A percentile compares a stretch with the other conserved stretches of the same genome.
Evolutionary conservation across 441 rosid species (phyloP).

Genomic region (Populus hybrid): DNA sequence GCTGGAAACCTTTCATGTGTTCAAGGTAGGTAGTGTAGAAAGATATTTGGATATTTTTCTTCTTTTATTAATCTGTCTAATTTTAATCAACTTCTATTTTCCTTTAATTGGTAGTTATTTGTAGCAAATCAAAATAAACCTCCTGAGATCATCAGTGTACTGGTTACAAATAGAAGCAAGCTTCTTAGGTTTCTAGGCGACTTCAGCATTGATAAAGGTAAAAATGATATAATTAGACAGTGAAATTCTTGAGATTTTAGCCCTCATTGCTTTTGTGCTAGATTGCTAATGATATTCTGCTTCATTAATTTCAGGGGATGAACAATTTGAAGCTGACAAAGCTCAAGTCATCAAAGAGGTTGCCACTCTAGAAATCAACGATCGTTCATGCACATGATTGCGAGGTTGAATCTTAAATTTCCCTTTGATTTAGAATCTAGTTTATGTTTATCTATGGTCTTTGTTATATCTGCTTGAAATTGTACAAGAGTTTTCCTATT

Average conservation of each 20-base stretch:
- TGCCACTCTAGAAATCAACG: slow-evolving; percentile 35
- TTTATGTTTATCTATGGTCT: neutral
- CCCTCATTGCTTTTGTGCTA: neutral
- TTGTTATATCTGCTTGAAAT: neutral
- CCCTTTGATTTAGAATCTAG: neutral
- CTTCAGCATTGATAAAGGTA: slow-evolving; percentile 52
- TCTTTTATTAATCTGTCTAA: neutral
- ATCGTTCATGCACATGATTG: slow-evolving; percentile 21
- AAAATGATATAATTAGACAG: neutral
- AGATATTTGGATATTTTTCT: neutral
- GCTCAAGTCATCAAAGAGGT: slow-evolving; percentile 48
- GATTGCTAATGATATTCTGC: neutral
- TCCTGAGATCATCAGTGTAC: slow-evolving; percentile 42
- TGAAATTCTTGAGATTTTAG: neutral
- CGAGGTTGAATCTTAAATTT: slow-evolving; percentile 21
- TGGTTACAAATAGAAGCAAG: slow-evolving; percentile 48
- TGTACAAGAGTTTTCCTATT: neutral
- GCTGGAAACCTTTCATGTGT: slow-evolving; percentile 61
- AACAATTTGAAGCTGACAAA: slow-evolving; percentile 58
- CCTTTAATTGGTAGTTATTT: slow-evolving; percentile 37
- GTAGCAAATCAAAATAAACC: slow-evolving; percentile 68
- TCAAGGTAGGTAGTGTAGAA: slow-evolving; percentile 34
- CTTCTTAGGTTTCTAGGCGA: slow-evolving; percentile 50
- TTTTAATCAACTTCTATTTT: neutral
- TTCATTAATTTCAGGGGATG: slow-evolving; percentile 38